Base-by-base conservation (phyloP, 768 basidiomycete genomes). In the Termitomyces sp. region DNA sequence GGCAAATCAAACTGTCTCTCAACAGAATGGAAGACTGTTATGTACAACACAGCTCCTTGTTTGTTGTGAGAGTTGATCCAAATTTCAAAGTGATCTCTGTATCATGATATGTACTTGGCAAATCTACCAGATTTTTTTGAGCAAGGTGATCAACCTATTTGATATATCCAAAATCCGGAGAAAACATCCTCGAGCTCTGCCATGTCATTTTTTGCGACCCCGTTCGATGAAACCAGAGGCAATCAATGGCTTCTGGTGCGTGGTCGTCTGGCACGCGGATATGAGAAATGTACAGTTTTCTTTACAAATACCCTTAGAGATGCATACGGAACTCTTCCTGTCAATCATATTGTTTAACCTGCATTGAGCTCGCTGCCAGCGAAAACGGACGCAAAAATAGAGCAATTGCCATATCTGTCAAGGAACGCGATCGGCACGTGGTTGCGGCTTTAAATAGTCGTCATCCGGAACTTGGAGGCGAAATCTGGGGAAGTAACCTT, bases 21-120 rank as follows among this genome's bases (percentile, higher is more conserved):
- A 59, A 41, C 44, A 35, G 44, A 57, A 49, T 62, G 55, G 50
- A 49, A 6, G 61, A 55, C 50, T 48, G 58, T 43, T 23, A 23
- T 23, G 23, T 58, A 40, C 57, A 62, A 41, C n/a, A 40, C 53
- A 61, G 41, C 23, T 51, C 61, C 55, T 63, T 67, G 64, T 67
- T 65, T 67, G 62, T 61, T 60, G 46, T 57, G 49, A 50, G 41
- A 52, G 26, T 55, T 61, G 60, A 59, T 59, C 32, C 54, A 53
- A 18, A 52, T 53, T 43, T 16, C 51, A n/a, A 61, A 50, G 59
- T 59, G 56, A 30, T 38, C 55, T 56, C 26, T 36, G n/a, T 35
- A 20, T 7, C 10, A 52, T 10, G 10, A 41, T 18, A 41, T 47
- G 12, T 49, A 9, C 18, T 30, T 2, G 26, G 16, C 23, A 30